phyloP scores from a whole-genome alignment of 495 filamentous ascomycete genomes.

The Copromyces sp. region DNA sequence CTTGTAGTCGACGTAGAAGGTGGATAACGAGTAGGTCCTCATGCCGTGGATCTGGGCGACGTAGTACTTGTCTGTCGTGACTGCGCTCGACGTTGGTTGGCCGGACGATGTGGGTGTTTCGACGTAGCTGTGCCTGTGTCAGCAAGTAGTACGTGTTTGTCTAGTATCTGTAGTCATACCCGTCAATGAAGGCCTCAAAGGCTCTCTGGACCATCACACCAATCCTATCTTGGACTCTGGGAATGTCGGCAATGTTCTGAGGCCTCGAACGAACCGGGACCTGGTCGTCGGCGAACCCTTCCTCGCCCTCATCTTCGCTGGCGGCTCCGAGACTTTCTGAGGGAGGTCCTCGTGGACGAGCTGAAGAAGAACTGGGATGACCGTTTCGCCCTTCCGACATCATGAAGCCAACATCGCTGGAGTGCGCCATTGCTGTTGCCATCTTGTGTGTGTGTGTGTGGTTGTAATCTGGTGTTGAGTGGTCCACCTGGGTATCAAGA shows the following conservation, averaged over 20 bases:
- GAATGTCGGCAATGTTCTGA: constrained; percentile 52
- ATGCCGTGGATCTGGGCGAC: constrained; percentile 91
- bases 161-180: constrained; percentile 42
- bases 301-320: constrained; percentile 51
- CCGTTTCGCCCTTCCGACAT: constrained; percentile 32
- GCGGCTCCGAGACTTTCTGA: constrained; percentile 55
- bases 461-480: constrained; percentile 1
- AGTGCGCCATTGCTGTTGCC: constrained; percentile 27
- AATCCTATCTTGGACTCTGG: constrained; percentile 76
- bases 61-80: constrained; percentile 87
- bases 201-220: constrained; percentile 75
- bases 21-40: constrained; percentile 76
- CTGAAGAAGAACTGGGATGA: constrained; percentile 41
- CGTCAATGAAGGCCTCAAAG: constrained; percentile 84
- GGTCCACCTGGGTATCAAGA: not conserved
- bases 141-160: too few relatives aligned
- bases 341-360: constrained; percentile 49
- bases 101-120: constrained; percentile 67
- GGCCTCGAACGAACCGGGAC: constrained; percentile 45
- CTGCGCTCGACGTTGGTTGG: constrained; percentile 62
- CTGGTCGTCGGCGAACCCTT: constrained; percentile 48
- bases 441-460: constrained; percentile 11
- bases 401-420: constrained; percentile 34
- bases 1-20: constrained; percentile 91
- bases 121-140: constrained; percentile 63